Base-by-base conservation (phyloP, 208 protist genomes). In the Entamoeba dispar region DNA sequence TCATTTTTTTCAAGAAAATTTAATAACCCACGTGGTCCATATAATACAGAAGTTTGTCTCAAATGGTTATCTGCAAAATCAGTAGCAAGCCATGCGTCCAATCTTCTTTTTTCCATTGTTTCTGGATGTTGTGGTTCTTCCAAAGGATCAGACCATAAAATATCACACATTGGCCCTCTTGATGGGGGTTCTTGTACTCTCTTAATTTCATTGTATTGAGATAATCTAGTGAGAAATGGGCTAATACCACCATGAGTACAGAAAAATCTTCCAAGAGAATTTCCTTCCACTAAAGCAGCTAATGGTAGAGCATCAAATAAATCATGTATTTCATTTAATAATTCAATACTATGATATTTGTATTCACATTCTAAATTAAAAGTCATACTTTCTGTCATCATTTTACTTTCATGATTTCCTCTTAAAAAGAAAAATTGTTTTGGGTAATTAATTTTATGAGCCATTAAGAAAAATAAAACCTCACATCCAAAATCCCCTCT, bases 301-400 rank as follows among this genome's bases (percentile, higher is more conserved):
- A 99, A 96, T 73, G 98, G 98, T 10, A 99, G 95, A 94, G 98
- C 99, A 95, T 99, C 99, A 95, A 99, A 99, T 7, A 93, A 27
- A 8, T 93, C 34, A 5, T 49, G 49, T 49, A 49, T 94, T n/a
- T 38, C 6, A 7, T 86, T 4, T 6, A 43, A 94, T 1, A 93
- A 17, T 12, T 57, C 47, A 12, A 92, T 22, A 38, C 43, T 51
- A 1, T 31, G n/a, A 17, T 94, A 94, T 34, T 92, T 91, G 3
- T n/a, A 14, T 5, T 92, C 17, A 52, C 52, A 92, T 34, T 94
- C 94, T 34, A 99, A 98, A 95, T 99, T 99, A 95, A 99, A 99
- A 51, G 98, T 91, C 52, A 50, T 92, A 93, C 6, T 43, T 38
- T 94, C 10, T 19, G 93, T 52, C 6, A 94, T 94, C 8, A 94